Evolutionary conservation across 192 early-diverging fungal genomes (phyloP).

Genomic region (Coemansia sp.): DNA sequence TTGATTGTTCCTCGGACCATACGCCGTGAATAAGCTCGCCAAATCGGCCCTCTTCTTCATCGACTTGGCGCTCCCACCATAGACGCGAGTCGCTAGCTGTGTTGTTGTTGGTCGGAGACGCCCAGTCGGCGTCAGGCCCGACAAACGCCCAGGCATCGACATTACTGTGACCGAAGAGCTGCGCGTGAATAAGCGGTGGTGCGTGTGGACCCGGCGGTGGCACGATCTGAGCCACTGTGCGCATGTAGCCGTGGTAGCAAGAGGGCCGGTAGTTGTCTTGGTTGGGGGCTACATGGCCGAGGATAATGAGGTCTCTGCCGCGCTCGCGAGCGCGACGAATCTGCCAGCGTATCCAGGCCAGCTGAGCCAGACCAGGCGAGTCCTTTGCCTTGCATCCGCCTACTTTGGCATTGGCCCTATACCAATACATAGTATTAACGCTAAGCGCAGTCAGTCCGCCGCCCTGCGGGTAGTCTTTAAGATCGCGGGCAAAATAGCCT

Average conservation of each 20-base stretch:
- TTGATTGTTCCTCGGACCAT: slow-evolving; percentile 17
- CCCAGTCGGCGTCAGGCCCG: slow-evolving; percentile 36
- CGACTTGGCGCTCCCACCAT: slow-evolving; percentile 46
- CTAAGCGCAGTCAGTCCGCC: slow-evolving; percentile 61
- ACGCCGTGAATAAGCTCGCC: slow-evolving; percentile 39
- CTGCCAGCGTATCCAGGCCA: slow-evolving; percentile 71
- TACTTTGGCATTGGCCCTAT: slow-evolving; percentile 67
- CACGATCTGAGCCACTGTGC: slow-evolving; percentile 45
- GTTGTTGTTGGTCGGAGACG: slow-evolving; percentile 1
- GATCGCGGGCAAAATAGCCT: slow-evolving; percentile 68
- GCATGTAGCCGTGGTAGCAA: slow-evolving; percentile 57
- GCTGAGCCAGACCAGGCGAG: slow-evolving; percentile 66
- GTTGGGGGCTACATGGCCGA: slow-evolving; percentile 72
- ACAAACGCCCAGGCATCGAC: slow-evolving; percentile 71
- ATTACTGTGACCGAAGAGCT: slow-evolving; percentile 78
- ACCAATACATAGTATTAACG: slow-evolving; percentile 78
- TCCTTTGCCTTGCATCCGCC: slow-evolving; percentile 61
- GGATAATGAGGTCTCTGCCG: slow-evolving; percentile 59
- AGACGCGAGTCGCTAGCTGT: slow-evolving; percentile 11
- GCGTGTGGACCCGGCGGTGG: slow-evolving; percentile 8
- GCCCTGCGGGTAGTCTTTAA: slow-evolving; percentile 23
- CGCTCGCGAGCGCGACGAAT: slow-evolving; percentile 53
- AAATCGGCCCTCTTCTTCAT: slow-evolving; percentile 44
- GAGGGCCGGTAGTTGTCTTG: slow-evolving; percentile 55
- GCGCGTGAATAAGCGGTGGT: slow-evolving; percentile 49